Conservation (phyloP, 2,329 filamentous ascomycete genomes). For the Cladosporium sp. region DNA sequence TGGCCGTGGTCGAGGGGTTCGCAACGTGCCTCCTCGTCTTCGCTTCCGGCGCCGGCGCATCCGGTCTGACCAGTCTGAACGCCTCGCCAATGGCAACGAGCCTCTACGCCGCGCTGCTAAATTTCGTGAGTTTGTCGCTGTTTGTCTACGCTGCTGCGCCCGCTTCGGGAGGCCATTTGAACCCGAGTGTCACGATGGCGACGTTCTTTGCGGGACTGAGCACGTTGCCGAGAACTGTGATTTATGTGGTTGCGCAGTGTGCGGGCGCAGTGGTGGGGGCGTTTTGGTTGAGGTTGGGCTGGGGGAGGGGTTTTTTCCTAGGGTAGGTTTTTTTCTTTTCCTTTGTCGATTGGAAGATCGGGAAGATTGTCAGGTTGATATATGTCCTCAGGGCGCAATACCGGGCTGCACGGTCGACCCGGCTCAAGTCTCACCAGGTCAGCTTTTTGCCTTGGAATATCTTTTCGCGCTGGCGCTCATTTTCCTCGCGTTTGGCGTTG, state of each 20-base stretch:
- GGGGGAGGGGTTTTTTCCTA: constrained; percentile 17
- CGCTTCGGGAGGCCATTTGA: constrained; percentile 50
- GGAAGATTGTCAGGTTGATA: no score
- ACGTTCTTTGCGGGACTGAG: constrained; percentile 50
- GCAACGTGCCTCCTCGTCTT: constrained; percentile 23
- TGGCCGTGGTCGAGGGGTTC: constrained; percentile 22
- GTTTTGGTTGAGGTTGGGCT: constrained; percentile 21
- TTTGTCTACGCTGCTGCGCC: constrained; percentile 50
- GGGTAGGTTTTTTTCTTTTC: no score
- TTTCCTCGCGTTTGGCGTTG: constrained; percentile 50
- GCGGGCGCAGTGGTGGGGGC: constrained; percentile 34
- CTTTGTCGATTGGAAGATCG: no score
- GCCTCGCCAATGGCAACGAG: constrained; percentile 12
- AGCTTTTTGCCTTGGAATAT: constrained; percentile 45
- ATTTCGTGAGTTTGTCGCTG: constrained; percentile 33
- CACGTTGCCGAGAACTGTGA: constrained; percentile 44
- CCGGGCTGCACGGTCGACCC: constrained; percentile 21
- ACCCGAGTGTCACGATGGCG: constrained; percentile 51
- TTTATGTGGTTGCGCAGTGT: constrained; percentile 47
- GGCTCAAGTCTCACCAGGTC: constrained; percentile 17
- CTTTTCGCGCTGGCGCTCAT: constrained; percentile 44
- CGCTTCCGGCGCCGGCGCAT: constrained; percentile 19
- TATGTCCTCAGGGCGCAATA: constrained; percentile 16
- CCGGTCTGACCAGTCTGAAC: constrained; percentile 15
- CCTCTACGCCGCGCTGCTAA: constrained; percentile 16